These are phyloP conservation scores for Cladosporium sp. DNA, from an alignment of 2,329 filamentous ascomycete genomes.

Conservation along the genomic window DNA sequence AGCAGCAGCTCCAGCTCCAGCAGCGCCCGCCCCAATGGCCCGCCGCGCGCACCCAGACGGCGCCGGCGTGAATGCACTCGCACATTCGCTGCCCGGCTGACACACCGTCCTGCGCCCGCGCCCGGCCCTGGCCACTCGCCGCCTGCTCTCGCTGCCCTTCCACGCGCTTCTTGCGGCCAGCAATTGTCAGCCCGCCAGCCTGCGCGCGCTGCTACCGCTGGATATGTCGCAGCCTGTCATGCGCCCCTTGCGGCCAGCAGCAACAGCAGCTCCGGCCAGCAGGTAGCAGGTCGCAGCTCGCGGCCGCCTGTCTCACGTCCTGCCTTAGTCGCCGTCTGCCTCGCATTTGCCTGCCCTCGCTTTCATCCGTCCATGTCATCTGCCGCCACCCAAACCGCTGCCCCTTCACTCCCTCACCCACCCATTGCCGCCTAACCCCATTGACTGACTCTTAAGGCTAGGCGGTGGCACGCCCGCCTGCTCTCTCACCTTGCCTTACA, in stretches of 20 bases:
- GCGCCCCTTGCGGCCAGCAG: conserved; percentile 12
- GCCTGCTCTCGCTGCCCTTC: not conserved
- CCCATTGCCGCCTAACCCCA: conserved; percentile 11
- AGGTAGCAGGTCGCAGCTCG: not conserved
- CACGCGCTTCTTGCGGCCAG: not conserved
- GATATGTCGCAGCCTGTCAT: conserved; percentile 2
- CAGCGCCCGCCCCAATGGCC: too few species aligned
- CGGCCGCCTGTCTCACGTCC: conserved; percentile 11
- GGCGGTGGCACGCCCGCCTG: conserved; percentile 7
- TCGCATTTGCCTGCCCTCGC: not conserved
- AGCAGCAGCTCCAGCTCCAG: not conserved
- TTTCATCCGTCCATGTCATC: conserved; percentile 9
- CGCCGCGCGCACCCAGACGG: too few species aligned
- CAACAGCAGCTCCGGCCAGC: not conserved
- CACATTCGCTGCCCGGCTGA: not conserved
- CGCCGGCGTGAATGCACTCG: too few species aligned
- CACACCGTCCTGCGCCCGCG: not conserved
- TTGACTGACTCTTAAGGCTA: conserved; percentile 12
- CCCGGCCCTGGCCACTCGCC: not conserved
- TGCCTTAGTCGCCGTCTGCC: conserved; percentile 4
- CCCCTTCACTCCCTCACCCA: not conserved
- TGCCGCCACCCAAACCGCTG: conserved; percentile 2
- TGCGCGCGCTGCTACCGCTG: not conserved
- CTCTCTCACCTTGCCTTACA: not conserved
- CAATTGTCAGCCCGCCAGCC: conserved; percentile 10